Evolutionary conservation across 768 basidiomycete genomes (phyloP).

Genomic region (Pleurotus giganteus): DNA sequence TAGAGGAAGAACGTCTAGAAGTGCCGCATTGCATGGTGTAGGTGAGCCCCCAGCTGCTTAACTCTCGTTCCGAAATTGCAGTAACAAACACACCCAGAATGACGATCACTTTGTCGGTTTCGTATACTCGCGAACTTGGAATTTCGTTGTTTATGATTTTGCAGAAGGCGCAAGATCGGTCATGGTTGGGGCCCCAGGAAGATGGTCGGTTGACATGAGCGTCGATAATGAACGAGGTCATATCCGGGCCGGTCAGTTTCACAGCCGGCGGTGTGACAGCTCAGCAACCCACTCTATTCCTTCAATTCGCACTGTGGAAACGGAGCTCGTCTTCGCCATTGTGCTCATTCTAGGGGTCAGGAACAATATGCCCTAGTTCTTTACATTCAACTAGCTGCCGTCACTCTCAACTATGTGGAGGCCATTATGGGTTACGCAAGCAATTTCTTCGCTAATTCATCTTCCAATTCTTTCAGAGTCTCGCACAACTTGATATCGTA

Average conservation of each 20-base stretch:
- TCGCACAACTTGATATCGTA: not conserved
- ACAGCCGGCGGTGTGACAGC: constrained; percentile 32
- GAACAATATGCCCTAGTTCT: too few species aligned
- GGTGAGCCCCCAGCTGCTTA: not conserved
- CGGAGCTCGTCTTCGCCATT: too few species aligned
- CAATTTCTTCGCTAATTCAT: not conserved
- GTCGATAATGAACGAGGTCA: constrained; percentile 77
- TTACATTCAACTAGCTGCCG: too few species aligned
- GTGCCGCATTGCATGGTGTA: not conserved
- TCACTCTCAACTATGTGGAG: too few species aligned
- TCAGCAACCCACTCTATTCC: constrained; percentile 49
- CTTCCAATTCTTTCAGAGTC: not conserved
- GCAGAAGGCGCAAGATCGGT: constrained; percentile 61
- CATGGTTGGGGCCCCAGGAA: constrained; percentile 52
- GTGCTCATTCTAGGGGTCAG: too few species aligned
- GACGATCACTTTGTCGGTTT: constrained; percentile 61
- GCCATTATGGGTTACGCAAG: not conserved
- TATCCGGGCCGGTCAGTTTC: constrained; percentile 20
- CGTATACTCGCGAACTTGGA: constrained; percentile 51
- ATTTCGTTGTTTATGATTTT: constrained; percentile 52
- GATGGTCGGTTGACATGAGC: constrained; percentile 48
- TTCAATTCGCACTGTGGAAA: too few species aligned
- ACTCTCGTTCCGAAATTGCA: not conserved
- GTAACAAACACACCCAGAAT: constrained; percentile 49
- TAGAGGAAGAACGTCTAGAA: constrained; percentile 64